phyloP scores from a whole-genome alignment of 1,284 basidiomycete genomes.

The Sphaerobolus stellatus region DNA sequence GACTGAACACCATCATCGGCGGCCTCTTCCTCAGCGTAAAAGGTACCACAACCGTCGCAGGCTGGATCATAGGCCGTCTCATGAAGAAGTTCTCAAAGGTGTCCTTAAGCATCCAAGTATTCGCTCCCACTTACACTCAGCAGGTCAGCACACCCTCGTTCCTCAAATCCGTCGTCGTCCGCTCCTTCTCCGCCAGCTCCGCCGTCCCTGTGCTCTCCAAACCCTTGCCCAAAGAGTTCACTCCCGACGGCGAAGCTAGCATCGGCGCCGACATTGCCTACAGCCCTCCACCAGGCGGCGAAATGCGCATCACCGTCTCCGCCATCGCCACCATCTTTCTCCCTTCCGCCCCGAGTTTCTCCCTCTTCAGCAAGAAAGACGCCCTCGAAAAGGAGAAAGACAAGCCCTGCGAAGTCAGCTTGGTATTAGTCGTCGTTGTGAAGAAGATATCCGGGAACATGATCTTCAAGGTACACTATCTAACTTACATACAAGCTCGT shows the following conservation, averaged over 20 bases:
- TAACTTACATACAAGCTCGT: neutral
- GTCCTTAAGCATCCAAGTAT: neutral
- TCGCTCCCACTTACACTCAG: too few relatives aligned
- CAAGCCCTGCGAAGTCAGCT: constrained; percentile 86
- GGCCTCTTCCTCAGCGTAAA: constrained; percentile 92
- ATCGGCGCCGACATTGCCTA: constrained; percentile 84
- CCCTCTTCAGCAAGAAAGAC: constrained; percentile 5
- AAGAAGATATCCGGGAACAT: constrained; percentile 90
- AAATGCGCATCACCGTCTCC: constrained; percentile 85
- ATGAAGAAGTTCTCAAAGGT: constrained; percentile 89
- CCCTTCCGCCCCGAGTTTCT: constrained; percentile 7
- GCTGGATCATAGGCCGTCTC: constrained; percentile 82
- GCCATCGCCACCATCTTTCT: constrained; percentile 86
- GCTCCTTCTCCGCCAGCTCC: constrained; percentile 87
- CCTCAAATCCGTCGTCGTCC: constrained; percentile 82
- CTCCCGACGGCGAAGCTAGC: constrained; percentile 86
- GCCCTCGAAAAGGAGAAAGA: constrained; percentile 49
- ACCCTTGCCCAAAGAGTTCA: constrained; percentile 96
- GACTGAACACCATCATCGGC: constrained; percentile 93
- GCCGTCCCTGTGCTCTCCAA: constrained; percentile 83
- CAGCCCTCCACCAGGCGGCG: constrained; percentile 53
- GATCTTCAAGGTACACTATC: constrained; percentile 62
- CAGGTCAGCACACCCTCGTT: constrained; percentile 81
- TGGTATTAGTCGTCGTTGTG: constrained; percentile 85
- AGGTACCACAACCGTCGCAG: constrained; percentile 77